Evolutionary conservation across 345 rosid species (phyloP), one percentile per base, ranked within the genome.

Genomic region (Ceriops tagal): DNA sequence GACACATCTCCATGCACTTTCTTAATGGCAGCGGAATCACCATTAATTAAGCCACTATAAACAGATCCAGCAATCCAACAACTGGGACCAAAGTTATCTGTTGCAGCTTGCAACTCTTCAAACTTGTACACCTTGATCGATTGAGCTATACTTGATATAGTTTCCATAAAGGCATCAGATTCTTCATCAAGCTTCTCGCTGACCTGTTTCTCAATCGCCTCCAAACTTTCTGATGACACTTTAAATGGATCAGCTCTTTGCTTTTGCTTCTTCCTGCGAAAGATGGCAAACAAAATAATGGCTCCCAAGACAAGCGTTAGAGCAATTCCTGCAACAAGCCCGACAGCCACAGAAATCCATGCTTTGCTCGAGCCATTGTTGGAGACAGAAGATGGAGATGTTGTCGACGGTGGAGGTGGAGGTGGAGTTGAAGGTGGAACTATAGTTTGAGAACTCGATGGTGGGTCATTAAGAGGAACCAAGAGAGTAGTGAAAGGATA

Each of bases 11-110:
- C 91, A 18, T 81, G 49, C 46, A 88, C 72, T 73, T 87, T 87
- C 92, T 87, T 88, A 59, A 92, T 90, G 66, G 87, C 89, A 34
- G 89, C 95, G 10, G 73, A 80, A 66, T 92, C 95, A 5, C 91
- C 91, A 34, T 86, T 81, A 65, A 92, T 75, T 28, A 62, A 78
- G 21, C 92, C 98, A 5, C 80, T 79, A 68, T 84, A 86, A 35
- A 92, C 87, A 8, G 89, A 88, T 61, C 86, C 92, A 68, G 75
- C 80, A 5, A 83, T 80, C 68, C 69, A 83, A 64, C 79, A 76
- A 51, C 78, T 67, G 24, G 88, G 69, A 52, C 83, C 80, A 87
- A 90, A 92, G 72, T 86, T 75, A 20, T 84, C 82, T 0, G 96
- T 92, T 24, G 96, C 96, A 52, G 82, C 73, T 66, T 73, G 73